phyloP scores from a whole-genome alignment of 1,284 basidiomycete species.

The Neonothopanus nambi region DNA sequence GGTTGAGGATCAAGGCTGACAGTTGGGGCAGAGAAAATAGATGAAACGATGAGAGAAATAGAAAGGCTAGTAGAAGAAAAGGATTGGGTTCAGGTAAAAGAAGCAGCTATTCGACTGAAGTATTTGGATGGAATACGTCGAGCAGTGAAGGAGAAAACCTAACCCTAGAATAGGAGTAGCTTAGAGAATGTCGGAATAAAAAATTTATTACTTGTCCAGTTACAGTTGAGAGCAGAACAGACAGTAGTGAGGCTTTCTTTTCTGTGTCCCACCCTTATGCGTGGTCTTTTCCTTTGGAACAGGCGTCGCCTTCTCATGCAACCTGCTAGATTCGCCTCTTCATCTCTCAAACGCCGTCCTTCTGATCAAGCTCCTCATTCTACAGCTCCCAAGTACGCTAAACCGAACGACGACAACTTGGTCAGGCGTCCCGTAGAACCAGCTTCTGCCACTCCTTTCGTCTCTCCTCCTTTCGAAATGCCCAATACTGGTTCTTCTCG shows the following conservation, averaged over 20 bases:
- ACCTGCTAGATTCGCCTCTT: background rate
- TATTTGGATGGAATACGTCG: conserved; percentile 77
- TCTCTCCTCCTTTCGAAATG: conserved; percentile 1
- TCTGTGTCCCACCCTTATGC: conserved; percentile 6
- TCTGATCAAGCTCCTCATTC: conserved; percentile 4
- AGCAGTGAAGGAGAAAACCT: conserved; percentile 61
- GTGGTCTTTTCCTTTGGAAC: conserved; percentile 8
- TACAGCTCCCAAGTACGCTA: conserved; percentile 13
- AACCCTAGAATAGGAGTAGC: background rate
- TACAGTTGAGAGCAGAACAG: background rate
- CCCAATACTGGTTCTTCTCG: background rate
- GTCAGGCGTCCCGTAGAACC: background rate
- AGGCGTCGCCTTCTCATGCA: conserved; percentile 19
- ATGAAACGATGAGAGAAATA: conserved; percentile 47
- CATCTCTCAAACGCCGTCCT: conserved; percentile 13
- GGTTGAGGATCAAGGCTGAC: conserved; percentile 13
- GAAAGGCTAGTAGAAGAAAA: conserved; percentile 49
- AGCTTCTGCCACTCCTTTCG: background rate
- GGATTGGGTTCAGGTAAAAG: conserved; percentile 60
- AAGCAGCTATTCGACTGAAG: conserved; percentile 68
- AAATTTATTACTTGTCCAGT: background rate
- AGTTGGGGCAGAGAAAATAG: conserved; percentile 52
- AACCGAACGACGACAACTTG: background rate
- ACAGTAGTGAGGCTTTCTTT: too few relatives aligned
- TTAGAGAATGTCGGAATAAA: too few relatives aligned